phyloP scores from a whole-genome alignment of 805 yeast species.

The Alloascoidea africana region DNA sequence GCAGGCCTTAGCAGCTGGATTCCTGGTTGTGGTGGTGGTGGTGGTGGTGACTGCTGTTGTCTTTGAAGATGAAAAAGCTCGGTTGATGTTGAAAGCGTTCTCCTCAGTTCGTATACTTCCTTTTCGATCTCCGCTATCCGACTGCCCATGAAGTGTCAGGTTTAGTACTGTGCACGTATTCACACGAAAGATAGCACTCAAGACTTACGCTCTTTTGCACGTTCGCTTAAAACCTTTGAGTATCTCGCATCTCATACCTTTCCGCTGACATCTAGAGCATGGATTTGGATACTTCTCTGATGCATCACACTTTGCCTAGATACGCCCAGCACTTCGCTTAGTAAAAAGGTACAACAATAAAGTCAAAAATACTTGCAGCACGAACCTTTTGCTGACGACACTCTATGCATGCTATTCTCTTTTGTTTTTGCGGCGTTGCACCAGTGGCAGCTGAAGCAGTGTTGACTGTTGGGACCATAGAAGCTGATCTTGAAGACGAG shows the following conservation, averaged over 20 bases:
- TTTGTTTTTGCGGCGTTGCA: too few relatives aligned
- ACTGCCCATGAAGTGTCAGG: constrained; percentile 9
- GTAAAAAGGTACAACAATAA: background rate
- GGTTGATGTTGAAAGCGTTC: constrained; percentile 21
- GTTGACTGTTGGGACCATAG: too few relatives aligned
- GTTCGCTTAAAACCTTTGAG: constrained; percentile 80
- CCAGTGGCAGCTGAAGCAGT: too few relatives aligned
- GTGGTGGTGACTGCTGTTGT: constrained; percentile 8
- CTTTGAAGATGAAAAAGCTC: constrained; percentile 5
- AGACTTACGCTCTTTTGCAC: constrained; percentile 60
- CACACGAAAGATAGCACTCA: too few relatives aligned
- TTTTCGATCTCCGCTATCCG: constrained; percentile 39
- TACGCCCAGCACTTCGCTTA: background rate
- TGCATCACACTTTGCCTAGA: constrained; percentile 67
- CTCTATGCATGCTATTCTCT: constrained; percentile 82
- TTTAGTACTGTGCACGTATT: background rate
- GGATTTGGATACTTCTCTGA: constrained; percentile 59
- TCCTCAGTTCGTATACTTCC: constrained; percentile 57
- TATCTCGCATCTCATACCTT: constrained; percentile 54
- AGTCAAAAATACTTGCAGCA: background rate
- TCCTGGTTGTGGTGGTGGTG: too few relatives aligned
- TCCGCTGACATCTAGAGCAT: constrained; percentile 68
- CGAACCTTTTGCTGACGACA: constrained; percentile 81
- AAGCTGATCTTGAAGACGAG: too few relatives aligned
- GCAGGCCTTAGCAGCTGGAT: background rate